Conservation (phyloP, 139 green algal species). For the Chlamydomonas sphaeroides region DNA sequence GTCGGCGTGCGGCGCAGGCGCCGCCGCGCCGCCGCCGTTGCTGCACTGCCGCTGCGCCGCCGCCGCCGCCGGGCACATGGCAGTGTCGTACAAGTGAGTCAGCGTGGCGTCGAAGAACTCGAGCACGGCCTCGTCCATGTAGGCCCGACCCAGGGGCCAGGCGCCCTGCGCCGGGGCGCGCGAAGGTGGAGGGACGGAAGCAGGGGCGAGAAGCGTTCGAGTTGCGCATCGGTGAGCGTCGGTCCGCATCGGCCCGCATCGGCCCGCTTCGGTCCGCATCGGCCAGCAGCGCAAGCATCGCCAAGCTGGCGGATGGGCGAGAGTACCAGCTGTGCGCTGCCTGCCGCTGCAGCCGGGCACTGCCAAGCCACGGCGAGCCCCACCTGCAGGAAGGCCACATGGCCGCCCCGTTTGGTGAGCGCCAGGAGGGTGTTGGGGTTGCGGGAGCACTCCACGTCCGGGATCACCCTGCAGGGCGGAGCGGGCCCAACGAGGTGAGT, state of each 20-base stretch:
- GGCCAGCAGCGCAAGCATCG: too few relatives aligned
- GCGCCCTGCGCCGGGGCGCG: not conserved
- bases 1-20: not conserved
- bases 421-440: constrained; percentile 62
- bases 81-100: constrained; percentile 16
- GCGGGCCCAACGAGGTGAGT: not conserved
- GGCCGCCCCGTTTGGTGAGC: constrained; percentile 50
- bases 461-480: constrained; percentile 41
- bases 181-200: too few relatives aligned
- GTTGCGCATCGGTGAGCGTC: too few relatives aligned
- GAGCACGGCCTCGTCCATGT: constrained; percentile 44
- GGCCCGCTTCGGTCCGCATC: too few relatives aligned
- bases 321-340: too few relatives aligned
- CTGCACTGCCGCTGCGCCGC: too few relatives aligned
- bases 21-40: too few relatives aligned
- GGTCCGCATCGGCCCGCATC: too few relatives aligned
- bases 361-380: too few relatives aligned
- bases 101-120: constrained; percentile 32
- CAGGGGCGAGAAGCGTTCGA: not conserved
- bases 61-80: not conserved
- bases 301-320: too few relatives aligned
- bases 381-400: constrained; percentile 60
- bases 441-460: constrained; percentile 35
- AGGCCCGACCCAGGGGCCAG: constrained; percentile 43
- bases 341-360: too few relatives aligned